Percentiles rank a stretch among this genome's conserved stretches.
These are phyloP conservation scores for Fusarium virguliforme DNA, from an alignment of 2,329 filamentous ascomycete genomes.

Conservation along the genomic window DNA sequence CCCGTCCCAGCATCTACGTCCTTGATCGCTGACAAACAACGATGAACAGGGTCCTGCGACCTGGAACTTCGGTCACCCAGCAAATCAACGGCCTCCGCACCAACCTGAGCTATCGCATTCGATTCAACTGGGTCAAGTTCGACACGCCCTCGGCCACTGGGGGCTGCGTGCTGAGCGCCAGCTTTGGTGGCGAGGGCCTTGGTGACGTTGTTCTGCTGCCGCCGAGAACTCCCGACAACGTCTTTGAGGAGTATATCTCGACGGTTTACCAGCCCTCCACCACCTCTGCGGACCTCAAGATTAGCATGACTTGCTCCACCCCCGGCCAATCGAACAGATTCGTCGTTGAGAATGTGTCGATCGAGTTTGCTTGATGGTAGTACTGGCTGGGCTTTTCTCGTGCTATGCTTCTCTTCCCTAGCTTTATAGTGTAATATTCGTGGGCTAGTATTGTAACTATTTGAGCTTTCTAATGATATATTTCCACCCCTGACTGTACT, in stretches of 20 bases:
- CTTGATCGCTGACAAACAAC: neutral
- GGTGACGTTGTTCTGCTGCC: neutral
- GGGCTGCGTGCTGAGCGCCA: neutral
- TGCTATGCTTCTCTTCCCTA: neutral
- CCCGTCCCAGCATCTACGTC: neutral
- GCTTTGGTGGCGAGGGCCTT: neutral
- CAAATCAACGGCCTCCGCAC: neutral
- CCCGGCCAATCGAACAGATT: neutral
- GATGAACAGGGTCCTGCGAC: neutral
- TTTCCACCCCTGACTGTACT: too few relatives aligned
- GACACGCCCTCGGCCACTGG: neutral
- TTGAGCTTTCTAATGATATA: neutral
- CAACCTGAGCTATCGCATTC: neutral
- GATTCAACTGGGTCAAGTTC: neutral
- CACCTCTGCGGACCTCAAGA: neutral
- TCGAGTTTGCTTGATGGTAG: neutral
- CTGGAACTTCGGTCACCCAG: neutral
- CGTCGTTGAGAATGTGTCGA: slow-evolving; percentile 3
- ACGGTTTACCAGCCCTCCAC: slow-evolving; percentile 1
- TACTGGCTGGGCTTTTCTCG: neutral
- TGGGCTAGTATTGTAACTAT: neutral
- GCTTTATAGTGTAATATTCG: neutral
- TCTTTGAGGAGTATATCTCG: neutral
- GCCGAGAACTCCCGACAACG: neutral
- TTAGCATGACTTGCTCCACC: neutral